A percentile compares a stretch with the other conserved stretches of the same genome.
phyloP scores from a whole-genome alignment of 306 rosid genomes.

The Castanea sativa region DNA sequence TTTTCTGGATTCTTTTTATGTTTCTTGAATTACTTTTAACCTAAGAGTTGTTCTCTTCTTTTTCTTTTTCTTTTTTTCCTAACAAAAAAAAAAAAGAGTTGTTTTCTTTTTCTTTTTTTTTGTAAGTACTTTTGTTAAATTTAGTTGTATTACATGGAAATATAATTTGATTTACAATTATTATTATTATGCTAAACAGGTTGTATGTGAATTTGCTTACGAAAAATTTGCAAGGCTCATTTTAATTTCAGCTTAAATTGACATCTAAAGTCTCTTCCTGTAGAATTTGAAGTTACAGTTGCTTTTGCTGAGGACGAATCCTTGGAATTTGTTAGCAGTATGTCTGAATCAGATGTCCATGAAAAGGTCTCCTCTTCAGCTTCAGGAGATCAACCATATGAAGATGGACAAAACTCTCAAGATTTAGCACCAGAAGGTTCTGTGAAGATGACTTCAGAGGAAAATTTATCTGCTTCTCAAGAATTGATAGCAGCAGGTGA shows the following conservation, averaged over 20 bases:
- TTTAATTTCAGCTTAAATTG: conserved; percentile 71
- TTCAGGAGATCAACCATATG: conserved; percentile 37
- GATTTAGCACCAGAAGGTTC: conserved; percentile 42
- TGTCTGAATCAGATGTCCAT: conserved; percentile 46
- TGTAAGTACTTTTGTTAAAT: not conserved
- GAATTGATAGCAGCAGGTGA: conserved; percentile 40
- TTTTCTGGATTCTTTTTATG: conserved; percentile 78
- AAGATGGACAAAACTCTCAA: conserved; percentile 37
- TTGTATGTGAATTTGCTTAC: conserved; percentile 85
- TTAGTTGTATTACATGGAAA: not conserved
- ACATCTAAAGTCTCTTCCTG: conserved; percentile 65
- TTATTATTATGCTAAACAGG: conserved; percentile 50
- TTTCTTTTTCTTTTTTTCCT: too few species aligned
- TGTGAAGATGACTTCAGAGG: conserved; percentile 47
- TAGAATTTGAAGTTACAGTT: conserved; percentile 53
- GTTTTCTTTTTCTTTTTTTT: conserved; percentile 1
- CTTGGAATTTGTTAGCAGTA: conserved; percentile 47
- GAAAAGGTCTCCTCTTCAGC: conserved; percentile 39
- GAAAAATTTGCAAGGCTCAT: conserved; percentile 96
- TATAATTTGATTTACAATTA: conserved; percentile 21
- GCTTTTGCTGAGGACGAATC: conserved; percentile 69
- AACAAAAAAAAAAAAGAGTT: too few species aligned
- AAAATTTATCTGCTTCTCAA: conserved; percentile 30
- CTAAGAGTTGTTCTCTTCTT: not conserved
- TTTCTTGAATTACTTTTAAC: conserved; percentile 12